Evolutionary conservation across 2,329 filamentous ascomycete genomes (phyloP), one percentile per base, ranked within the genome.

Genomic region (Cladophialophora carrionii): DNA sequence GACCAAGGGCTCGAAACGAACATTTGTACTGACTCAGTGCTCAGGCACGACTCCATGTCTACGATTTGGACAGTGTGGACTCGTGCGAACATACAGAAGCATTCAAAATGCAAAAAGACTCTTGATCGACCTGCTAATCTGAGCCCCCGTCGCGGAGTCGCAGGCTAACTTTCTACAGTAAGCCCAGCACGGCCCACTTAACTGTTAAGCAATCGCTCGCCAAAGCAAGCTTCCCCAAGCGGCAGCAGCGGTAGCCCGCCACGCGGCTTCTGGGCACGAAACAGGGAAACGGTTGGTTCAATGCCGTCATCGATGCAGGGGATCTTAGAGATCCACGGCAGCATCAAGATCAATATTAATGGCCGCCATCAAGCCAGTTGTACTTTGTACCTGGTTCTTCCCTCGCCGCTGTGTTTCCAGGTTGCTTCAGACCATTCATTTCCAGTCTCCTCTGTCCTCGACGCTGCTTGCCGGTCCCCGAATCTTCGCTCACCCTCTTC

Each of bases 241-340:
- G 17, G 37, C 17, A 4, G 37, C 14, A 6, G 26, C 26, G 26
- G 26, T 29, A 29, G 26, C 37, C 37, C 5, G 4, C 17, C 17
- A n/a, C 48, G 2, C 48, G 5, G 48, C 20, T 31, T 43, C 12
- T 7, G 14, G 56, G 26, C 34, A 3, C 8, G 43, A 58, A 49
- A 58, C 56, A 58, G 56, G 56, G 56, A 58, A 58, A 31, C 29
- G 43, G 41, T 55, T 56, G 60, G 41, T 9, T 57, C 49, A 8
- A 51, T 51, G 48, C 17, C 48, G 48, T 51, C 48, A 51, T 51
- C 24, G 17, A 51, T 26, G 20, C 48, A 51, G 48, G 22, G 48
- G 6, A 22, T 12, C 24, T 14, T 20, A 10, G 48, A 51, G 48
- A 51, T 51, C 14, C 7, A 17, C 17, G 22, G 22, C 48, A 51